These are phyloP conservation scores for Glarea lozoyensis DNA, from an alignment of 495 filamentous ascomycete genomes.

Conservation along the genomic window DNA sequence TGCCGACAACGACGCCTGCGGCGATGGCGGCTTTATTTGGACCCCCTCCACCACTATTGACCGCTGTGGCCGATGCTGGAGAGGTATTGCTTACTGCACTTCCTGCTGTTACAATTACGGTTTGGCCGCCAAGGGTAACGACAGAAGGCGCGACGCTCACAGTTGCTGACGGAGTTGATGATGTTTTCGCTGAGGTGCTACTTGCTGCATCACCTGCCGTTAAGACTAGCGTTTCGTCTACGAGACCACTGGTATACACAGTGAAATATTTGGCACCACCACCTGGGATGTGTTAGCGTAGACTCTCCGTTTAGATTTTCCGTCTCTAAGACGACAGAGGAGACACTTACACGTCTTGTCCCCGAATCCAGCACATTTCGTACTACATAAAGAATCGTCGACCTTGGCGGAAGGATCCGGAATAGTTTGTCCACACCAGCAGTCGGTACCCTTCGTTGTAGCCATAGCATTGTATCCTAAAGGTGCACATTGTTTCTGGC, in stretches of 20 bases:
- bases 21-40: constrained; percentile 71
- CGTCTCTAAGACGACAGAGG: background rate
- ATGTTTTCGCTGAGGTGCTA: background rate
- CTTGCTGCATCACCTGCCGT: too few species aligned
- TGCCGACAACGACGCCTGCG: constrained; percentile 78
- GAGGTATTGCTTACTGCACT: constrained; percentile 1
- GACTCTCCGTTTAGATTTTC: constrained; percentile 1
- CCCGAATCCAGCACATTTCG: constrained; percentile 45
- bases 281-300: constrained; percentile 39
- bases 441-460: constrained; percentile 33
- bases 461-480: constrained; percentile 28
- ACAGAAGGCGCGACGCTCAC: constrained; percentile 11
- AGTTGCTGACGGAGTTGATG: constrained; percentile 9
- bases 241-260: background rate
- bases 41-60: constrained; percentile 24
- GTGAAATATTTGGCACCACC: constrained; percentile 30
- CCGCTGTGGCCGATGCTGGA: constrained; percentile 4
- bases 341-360: constrained; percentile 47
- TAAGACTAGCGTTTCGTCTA: background rate
- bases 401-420: constrained; percentile 40
- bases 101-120: constrained; percentile 23
- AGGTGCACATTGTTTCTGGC: constrained; percentile 28
- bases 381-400: constrained; percentile 42
- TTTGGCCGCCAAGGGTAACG: constrained; percentile 23
- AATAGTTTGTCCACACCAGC: constrained; percentile 53